These are phyloP conservation scores for Boletales sp. DNA, from an alignment of 768 basidiomycete genomes.

Conservation along the genomic window DNA sequence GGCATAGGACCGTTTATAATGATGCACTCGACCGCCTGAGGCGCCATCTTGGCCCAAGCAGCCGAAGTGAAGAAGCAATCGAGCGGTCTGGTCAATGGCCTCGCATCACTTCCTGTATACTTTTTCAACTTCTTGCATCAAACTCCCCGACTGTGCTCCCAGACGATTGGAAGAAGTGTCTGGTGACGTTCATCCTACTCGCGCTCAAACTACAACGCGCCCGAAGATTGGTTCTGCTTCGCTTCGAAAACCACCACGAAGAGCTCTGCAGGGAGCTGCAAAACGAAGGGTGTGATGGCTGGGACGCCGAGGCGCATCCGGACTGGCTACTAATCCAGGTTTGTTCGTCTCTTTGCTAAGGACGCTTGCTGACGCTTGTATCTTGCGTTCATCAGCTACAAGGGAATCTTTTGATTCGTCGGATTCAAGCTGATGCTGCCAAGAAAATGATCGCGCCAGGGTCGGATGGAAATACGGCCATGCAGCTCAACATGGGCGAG, in stretches of 20 bases:
- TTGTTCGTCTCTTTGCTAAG: neutral
- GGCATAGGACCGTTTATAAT: neutral
- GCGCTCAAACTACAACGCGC: constrained; percentile 28
- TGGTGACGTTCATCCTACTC: constrained; percentile 26
- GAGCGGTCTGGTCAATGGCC: constrained; percentile 33
- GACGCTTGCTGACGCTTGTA: neutral
- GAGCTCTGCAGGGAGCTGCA: neutral
- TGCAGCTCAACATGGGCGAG: constrained; percentile 58
- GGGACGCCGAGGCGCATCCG: neutral
- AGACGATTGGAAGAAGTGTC: constrained; percentile 23
- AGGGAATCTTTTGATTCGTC: constrained; percentile 39
- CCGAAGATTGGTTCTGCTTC: neutral
- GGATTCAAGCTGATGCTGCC: constrained; percentile 40
- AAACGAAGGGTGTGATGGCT: constrained; percentile 1
- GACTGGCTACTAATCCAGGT: constrained; percentile 2
- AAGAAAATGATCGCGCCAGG: constrained; percentile 42
- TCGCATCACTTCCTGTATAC: constrained; percentile 22
- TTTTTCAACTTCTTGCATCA: constrained; percentile 29
- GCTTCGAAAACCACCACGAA: neutral
- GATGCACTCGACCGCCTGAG: neutral
- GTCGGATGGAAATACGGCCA: constrained; percentile 31
- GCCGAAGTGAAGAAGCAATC: constrained; percentile 11
- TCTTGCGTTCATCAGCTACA: constrained; percentile 36
- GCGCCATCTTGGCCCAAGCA: constrained; percentile 8
- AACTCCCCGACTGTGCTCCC: constrained; percentile 8